phyloP scores from a whole-genome alignment of 768 basidiomycete genomes.

The Podaxis sp. region DNA sequence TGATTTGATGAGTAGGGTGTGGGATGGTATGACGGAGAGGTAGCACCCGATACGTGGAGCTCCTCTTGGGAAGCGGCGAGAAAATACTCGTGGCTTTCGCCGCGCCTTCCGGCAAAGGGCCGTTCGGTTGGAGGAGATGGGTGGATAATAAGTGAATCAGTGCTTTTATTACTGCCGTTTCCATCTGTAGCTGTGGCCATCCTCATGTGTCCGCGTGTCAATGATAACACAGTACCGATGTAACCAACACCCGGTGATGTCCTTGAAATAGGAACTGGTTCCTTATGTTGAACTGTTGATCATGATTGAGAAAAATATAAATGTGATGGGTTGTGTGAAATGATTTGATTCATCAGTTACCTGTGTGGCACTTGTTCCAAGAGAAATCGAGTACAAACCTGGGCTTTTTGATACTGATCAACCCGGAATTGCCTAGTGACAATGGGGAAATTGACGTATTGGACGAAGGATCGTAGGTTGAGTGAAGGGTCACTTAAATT shows the following conservation, averaged over 20 bases:
- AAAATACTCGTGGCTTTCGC: background rate
- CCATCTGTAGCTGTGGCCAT: conserved; percentile 3
- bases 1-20: conserved; percentile 30
- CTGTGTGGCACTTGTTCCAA: background rate
- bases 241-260: background rate
- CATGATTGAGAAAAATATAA: background rate
- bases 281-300: background rate
- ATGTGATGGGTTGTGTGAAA: background rate
- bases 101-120: background rate
- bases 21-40: conserved; percentile 40
- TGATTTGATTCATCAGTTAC: background rate
- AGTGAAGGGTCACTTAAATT: background rate
- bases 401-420: background rate
- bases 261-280: background rate
- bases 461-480: no score
- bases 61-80: conserved; percentile 17
- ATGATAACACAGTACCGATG: background rate
- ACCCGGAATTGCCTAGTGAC: background rate
- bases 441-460: background rate
- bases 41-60: background rate
- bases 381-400: background rate
- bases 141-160: background rate
- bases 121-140: background rate
- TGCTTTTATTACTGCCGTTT: background rate
- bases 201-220: background rate